These are phyloP conservation scores for Aspergillus coremiiformis DNA, from an alignment of 495 filamentous ascomycete species.

Conservation along the genomic window DNA sequence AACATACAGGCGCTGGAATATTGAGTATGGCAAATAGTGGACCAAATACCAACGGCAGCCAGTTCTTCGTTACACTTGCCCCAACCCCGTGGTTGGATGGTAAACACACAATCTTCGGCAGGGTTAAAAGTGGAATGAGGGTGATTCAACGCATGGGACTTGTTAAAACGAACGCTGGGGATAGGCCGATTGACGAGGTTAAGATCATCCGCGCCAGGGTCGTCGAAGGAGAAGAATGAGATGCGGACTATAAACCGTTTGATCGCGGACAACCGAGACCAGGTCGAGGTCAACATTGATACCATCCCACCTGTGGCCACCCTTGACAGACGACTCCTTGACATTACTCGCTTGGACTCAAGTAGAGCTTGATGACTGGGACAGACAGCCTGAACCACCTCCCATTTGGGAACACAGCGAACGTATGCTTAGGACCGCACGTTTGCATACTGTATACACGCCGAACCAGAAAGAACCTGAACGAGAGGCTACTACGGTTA, in stretches of 20 bases:
- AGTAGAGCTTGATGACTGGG: neutral
- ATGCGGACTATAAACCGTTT: neutral
- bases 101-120: slow-evolving; percentile 95
- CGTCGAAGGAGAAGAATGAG: slow-evolving; percentile 47
- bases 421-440: neutral
- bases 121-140: slow-evolving; percentile 77
- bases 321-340: neutral
- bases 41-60: slow-evolving; percentile 85
- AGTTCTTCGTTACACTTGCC: slow-evolving; percentile 86
- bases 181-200: slow-evolving; percentile 75
- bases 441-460: neutral
- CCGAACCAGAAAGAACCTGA: neutral
- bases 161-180: slow-evolving; percentile 75
- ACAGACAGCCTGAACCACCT: neutral
- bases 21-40: slow-evolving; percentile 95
- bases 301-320: neutral
- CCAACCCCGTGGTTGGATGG: slow-evolving; percentile 97
- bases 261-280: neutral
- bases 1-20: slow-evolving; percentile 90
- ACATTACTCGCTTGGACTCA: neutral
- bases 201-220: slow-evolving; percentile 69
- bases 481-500: neutral
- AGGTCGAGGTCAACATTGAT: neutral
- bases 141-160: slow-evolving; percentile 85
- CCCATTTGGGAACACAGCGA: neutral